Percentiles rank a stretch among this genome's conserved stretches.
Evolutionary conservation across 768 basidiomycete genomes (phyloP).

Genomic region (Clitopilus hobsonii): DNA sequence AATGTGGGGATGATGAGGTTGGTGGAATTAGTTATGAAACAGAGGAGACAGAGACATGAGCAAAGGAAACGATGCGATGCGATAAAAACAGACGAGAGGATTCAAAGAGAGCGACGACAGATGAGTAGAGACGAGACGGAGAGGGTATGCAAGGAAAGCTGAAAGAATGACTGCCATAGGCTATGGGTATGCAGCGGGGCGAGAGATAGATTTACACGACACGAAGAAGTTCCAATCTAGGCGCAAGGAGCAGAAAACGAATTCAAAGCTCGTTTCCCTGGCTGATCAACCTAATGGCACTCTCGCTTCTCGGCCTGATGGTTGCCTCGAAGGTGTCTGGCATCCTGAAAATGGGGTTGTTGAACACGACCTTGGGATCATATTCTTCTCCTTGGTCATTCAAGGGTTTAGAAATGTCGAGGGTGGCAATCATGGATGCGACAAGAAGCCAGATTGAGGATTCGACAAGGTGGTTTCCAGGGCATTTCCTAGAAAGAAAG

Average conservation of each 20-base stretch:
- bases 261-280: conserved; percentile 15
- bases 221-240: too few species aligned
- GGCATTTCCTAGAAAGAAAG: conserved; percentile 43
- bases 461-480: conserved; percentile 60
- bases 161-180: background rate
- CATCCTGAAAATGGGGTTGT: conserved; percentile 60
- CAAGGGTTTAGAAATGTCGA: conserved; percentile 47
- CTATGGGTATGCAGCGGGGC: background rate
- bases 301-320: conserved; percentile 46
- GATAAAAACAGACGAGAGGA: background rate
- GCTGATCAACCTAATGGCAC: conserved; percentile 33
- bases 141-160: background rate
- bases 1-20: too few species aligned
- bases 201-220: background rate
- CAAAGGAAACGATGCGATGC: too few species aligned
- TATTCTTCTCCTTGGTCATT: conserved; percentile 42
- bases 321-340: conserved; percentile 45
- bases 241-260: background rate
- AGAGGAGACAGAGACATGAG: background rate
- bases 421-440: conserved; percentile 49
- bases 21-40: too few species aligned
- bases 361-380: conserved; percentile 48
- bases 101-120: background rate
- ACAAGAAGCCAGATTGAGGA: conserved; percentile 58
- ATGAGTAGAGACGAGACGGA: background rate